Percentiles rank a stretch among this genome's conserved stretches.
Conservation (phyloP, 164 flowering plant genomes). For the Buxus sempervirens region DNA sequence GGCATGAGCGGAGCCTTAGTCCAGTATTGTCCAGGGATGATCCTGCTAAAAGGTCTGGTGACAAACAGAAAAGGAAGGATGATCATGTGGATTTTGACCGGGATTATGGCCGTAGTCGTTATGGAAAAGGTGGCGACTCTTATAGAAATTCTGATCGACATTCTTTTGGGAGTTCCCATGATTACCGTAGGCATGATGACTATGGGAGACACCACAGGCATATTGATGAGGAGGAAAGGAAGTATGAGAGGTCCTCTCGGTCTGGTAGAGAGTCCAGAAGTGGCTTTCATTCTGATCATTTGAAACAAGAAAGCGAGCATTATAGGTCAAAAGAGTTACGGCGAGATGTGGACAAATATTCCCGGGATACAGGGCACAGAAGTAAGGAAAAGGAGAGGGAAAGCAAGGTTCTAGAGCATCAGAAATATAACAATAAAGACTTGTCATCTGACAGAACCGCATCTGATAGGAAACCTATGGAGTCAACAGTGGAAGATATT, state of each 20-base stretch:
- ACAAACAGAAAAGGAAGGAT: constrained; percentile 35
- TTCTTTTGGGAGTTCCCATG: constrained; percentile 45
- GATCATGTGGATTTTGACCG: constrained; percentile 37
- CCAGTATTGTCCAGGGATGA: constrained; percentile 39
- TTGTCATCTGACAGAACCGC: constrained; percentile 30
- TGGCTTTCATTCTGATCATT: constrained; percentile 29
- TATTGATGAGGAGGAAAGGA: constrained; percentile 46
- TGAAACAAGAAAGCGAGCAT: constrained; percentile 41
- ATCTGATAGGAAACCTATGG: constrained; percentile 34
- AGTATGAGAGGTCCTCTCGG: constrained; percentile 40
- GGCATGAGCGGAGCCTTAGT: constrained; percentile 32
- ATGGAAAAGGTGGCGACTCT: constrained; percentile 43
- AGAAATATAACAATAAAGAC: constrained; percentile 33
- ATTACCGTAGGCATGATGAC: constrained; percentile 53
- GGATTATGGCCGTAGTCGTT: constrained; percentile 37
- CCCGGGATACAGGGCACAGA: constrained; percentile 42
- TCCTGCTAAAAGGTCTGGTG: constrained; percentile 27
- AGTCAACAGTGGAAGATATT: constrained; percentile 25
- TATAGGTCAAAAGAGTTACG: constrained; percentile 43
- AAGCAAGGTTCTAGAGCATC: constrained; percentile 20
- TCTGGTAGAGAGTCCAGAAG: constrained; percentile 48
- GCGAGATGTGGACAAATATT: constrained; percentile 37
- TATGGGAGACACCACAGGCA: constrained; percentile 37
- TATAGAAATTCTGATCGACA: constrained; percentile 46
- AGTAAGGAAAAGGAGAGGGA: constrained; percentile 53